Evolutionary conservation across 768 basidiomycete genomes (phyloP), one percentile per base, ranked within the genome.

Genomic region (Leccinum rimulosum): DNA sequence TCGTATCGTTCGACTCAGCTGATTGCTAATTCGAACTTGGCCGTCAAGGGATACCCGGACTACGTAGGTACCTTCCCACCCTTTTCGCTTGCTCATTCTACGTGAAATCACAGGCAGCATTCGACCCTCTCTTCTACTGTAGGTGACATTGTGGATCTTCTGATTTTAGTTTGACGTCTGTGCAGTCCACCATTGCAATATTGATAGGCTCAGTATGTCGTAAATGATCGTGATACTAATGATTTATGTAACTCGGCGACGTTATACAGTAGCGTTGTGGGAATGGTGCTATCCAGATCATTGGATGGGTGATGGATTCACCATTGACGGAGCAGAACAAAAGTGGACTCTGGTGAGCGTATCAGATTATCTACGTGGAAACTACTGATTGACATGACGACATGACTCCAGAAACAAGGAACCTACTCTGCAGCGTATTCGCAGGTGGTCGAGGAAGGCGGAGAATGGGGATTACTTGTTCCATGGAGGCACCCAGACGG

Each of bases 241-340:
- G 7, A 40, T 40, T 17, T 40, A 35, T 35, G 33, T 35, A 17
- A 40, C 5, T 47, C 19, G 45, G 47, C 19, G 28, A 33, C 25
- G 11, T 17, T 45, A 19, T 17, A 8, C 36, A 71, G 70, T 62
- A 28, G 71, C 70, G 9, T 52, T 71, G 53, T 71, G 70, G 70
- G 70, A 71, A 19, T 71, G 71, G 67, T 68, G 62, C 52, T 71
- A 71, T 55, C 51, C 58, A 2, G 56, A 67, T 6, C 68, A 70
- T 38, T 73, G 71, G 70, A 70, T 71, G 71, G 61, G 54, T 17
- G 22, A 50, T 5, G 71, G 71, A 17, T 72, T 66, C 45, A 57
- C 19, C 0, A 6, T 64, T 6, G 58, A 64, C 9, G 60, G 54
- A 7, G 33, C 33, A 15, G 48, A 57, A 45, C 58, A 64, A 10